Conservation (phyloP, 441 rosid species). For the Brassica hybrid region DNA sequence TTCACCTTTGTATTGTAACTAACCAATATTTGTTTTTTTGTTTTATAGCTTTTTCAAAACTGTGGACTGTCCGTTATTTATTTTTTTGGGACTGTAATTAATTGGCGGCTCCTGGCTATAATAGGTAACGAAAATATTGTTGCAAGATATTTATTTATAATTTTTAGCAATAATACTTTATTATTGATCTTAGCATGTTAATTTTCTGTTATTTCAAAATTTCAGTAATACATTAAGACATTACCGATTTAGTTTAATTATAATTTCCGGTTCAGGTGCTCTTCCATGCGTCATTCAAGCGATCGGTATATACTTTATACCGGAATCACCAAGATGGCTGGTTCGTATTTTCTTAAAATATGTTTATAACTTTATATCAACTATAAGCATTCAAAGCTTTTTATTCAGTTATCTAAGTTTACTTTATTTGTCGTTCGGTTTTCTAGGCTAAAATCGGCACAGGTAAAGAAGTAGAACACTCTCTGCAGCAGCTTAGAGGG, state of each 20-base stretch:
- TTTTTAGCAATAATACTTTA: not conserved
- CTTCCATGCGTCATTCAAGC: slow-evolving; percentile 55
- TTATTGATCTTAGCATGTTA: not conserved
- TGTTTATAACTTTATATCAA: not conserved
- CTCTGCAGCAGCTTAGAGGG: slow-evolving; percentile 51
- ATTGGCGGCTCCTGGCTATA: slow-evolving; percentile 66
- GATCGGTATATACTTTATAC: slow-evolving; percentile 52
- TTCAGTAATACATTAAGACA: not conserved
- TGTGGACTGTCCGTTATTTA: slow-evolving; percentile 54
- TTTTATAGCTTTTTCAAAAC: slow-evolving; percentile 51
- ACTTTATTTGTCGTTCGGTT: not conserved
- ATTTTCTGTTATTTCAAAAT: not conserved
- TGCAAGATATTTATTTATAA: not conserved
- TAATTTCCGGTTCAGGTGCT: slow-evolving; percentile 40
- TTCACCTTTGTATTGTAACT: not conserved
- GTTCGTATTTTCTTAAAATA: slow-evolving; percentile 40
- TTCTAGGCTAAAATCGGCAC: slow-evolving; percentile 44
- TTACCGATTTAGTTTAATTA: not conserved
- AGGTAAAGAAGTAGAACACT: slow-evolving; percentile 45
- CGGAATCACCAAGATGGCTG: slow-evolving; percentile 84
- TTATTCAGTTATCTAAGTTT: not conserved
- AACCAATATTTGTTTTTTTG: slow-evolving; percentile 2
- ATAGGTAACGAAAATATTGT: slow-evolving; percentile 41
- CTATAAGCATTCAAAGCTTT: not conserved
- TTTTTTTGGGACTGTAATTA: slow-evolving; percentile 54